Percentiles rank a stretch among this genome's conserved stretches.
Conservation (phyloP, 2,329 filamentous ascomycete genomes). For the Xylariomycetidae sp. region DNA sequence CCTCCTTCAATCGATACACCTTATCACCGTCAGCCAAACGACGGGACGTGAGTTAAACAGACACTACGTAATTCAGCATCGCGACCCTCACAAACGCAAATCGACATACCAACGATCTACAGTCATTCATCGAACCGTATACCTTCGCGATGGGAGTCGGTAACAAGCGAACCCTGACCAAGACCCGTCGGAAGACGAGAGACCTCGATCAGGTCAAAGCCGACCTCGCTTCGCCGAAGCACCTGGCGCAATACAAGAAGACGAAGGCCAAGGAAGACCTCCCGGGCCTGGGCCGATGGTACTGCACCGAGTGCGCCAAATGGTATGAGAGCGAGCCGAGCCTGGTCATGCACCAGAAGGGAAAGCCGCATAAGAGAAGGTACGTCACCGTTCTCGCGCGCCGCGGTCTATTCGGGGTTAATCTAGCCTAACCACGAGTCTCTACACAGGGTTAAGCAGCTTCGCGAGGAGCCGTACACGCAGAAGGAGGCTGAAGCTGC, state of each 20-base stretch:
- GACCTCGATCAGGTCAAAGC: constrained; percentile 89
- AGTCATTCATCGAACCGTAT: background rate
- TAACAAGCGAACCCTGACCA: constrained; percentile 61
- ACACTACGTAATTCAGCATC: too few species aligned
- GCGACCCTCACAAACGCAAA: background rate
- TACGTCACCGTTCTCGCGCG: too few species aligned
- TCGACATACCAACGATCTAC: too few species aligned
- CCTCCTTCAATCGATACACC: too few species aligned
- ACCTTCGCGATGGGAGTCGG: constrained; percentile 60
- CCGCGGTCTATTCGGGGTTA: too few species aligned
- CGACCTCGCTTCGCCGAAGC: constrained; percentile 72
- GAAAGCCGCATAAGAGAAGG: constrained; percentile 92
- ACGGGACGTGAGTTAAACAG: too few species aligned
- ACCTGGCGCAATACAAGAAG: constrained; percentile 72
- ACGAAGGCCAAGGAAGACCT: constrained; percentile 80
- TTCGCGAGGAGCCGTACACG: constrained; percentile 79
- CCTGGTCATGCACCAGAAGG: constrained; percentile 67
- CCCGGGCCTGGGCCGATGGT: constrained; percentile 77
- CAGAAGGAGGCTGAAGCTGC: constrained; percentile 83
- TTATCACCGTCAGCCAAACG: too few species aligned
- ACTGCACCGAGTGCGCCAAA: constrained; percentile 91
- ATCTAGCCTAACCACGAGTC: constrained; percentile 16
- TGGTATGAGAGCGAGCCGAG: constrained; percentile 88
- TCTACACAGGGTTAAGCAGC: constrained; percentile 64
- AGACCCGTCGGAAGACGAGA: constrained; percentile 68